phyloP scores from a whole-genome alignment of 202 grass and related monocot genomes.

The Carex sylvatica region DNA sequence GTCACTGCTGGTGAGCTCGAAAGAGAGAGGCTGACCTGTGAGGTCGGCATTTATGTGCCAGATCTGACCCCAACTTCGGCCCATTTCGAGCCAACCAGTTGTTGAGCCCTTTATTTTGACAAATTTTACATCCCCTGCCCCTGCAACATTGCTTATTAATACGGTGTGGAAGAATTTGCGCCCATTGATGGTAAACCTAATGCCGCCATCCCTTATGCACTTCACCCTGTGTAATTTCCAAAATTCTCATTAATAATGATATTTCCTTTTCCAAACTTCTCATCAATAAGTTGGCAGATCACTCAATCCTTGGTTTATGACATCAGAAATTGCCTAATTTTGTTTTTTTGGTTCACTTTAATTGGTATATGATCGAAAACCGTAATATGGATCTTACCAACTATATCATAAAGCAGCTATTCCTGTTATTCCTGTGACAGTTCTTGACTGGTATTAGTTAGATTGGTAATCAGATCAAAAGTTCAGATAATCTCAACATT shows the following conservation, averaged over 20 bases:
- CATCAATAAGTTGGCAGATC: neutral
- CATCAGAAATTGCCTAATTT: neutral
- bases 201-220: slow-evolving; percentile 72
- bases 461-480: neutral
- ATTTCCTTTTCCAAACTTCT: neutral
- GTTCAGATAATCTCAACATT: neutral
- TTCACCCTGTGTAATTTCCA: slow-evolving; percentile 58
- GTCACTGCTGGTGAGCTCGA: slow-evolving; percentile 77
- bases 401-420: neutral
- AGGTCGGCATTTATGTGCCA: slow-evolving; percentile 90
- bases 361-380: neutral
- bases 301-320: no score
- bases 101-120: slow-evolving; percentile 89
- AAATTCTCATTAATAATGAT: neutral
- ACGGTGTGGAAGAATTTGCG: slow-evolving; percentile 68
- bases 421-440: neutral
- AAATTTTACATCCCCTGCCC: slow-evolving; percentile 61
- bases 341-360: neutral
- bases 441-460: neutral
- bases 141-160: slow-evolving; percentile 88
- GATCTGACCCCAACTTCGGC: slow-evolving; percentile 88
- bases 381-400: neutral
- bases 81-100: slow-evolving; percentile 88
- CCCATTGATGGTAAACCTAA: slow-evolving; percentile 66
- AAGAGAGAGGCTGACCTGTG: slow-evolving; percentile 66